Conservation (phyloP, 805 yeast species). For the Blastobotrys mokoenaii region DNA sequence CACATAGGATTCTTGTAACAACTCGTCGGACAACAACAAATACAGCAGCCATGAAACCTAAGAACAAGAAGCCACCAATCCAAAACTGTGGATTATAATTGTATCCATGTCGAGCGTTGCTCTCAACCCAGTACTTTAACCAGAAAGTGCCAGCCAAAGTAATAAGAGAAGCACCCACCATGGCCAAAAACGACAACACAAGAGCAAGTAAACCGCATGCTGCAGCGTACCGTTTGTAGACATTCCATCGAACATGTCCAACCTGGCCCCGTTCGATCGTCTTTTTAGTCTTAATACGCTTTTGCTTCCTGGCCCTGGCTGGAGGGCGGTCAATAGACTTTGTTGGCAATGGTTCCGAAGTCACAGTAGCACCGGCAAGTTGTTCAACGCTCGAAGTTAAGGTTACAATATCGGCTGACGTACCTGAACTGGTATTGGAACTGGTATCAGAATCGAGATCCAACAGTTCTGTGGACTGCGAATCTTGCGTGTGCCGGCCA, state of each 20-base stretch:
- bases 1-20: constrained; percentile 44
- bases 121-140: constrained; percentile 88
- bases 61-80: constrained; percentile 59
- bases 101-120: constrained; percentile 49
- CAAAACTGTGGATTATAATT: constrained; percentile 61
- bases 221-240: constrained; percentile 63
- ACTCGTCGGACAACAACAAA: constrained; percentile 45
- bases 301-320: neutral
- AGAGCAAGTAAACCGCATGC: constrained; percentile 53
- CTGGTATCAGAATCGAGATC: constrained; percentile 1
- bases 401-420: neutral
- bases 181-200: constrained; percentile 23
- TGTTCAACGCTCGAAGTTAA: too few species aligned
- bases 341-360: neutral
- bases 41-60: constrained; percentile 44
- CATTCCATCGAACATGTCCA: constrained; percentile 76
- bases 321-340: neutral
- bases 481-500: constrained; percentile 6
- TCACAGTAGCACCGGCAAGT: too few species aligned
- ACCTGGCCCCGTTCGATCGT: constrained; percentile 36
- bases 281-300: neutral
- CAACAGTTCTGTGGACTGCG: neutral
- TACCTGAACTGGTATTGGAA: neutral
- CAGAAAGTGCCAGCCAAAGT: constrained; percentile 65
- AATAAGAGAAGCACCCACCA: constrained; percentile 45